Evolutionary conservation across 768 basidiomycete species (phyloP), one percentile per base, ranked within the genome.

Genomic region (Antrodiella citrinella): DNA sequence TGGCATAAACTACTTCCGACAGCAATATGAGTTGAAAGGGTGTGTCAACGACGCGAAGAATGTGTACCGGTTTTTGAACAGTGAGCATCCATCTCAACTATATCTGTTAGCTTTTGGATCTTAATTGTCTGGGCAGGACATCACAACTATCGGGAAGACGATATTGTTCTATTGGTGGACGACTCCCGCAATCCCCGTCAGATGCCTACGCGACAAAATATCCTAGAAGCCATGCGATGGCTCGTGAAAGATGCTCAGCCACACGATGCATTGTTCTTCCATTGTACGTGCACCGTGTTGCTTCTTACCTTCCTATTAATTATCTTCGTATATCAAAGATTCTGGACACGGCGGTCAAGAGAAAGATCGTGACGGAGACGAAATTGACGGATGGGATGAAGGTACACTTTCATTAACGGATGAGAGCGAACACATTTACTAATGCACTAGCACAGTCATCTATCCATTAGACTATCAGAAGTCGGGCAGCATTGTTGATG

Each of bases 321-420:
- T n/a, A n/a, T n/a, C n/a, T n/a, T n/a, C n/a, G n/a, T 41, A 23
- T 51, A 13, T 38, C 13, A 4, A 44, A 89, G 89, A 91, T 65
- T 95, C 92, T 4, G 94, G 94, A 12, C 95, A 98, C 56, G 95
- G 95, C 30, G 93, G 91, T 12, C 93, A 93, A 67, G 85, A 86
- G 0, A 75, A 86, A 54, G 95, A 96, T 65, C 26, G 68, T 2
- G 81, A 91, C 56, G 90, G 89, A 1, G 89, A 93, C 57, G 90
- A 94, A 66, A 78, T 67, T 0, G 91, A 93, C 63, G 92, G 92
- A 11, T 80, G 68, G 55, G 90, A 93, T 57, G 89, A 92, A 77
- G 82, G 84, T 80, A 30, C 20, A 45, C 48, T 51, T 21, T 5
- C 25, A 21, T 18, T 19, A 10, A 12, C 10, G 5, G n/a, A n/a